Conservation (phyloP, 202 grass and related monocot genomes). For the Brachypodium distachyon region DNA sequence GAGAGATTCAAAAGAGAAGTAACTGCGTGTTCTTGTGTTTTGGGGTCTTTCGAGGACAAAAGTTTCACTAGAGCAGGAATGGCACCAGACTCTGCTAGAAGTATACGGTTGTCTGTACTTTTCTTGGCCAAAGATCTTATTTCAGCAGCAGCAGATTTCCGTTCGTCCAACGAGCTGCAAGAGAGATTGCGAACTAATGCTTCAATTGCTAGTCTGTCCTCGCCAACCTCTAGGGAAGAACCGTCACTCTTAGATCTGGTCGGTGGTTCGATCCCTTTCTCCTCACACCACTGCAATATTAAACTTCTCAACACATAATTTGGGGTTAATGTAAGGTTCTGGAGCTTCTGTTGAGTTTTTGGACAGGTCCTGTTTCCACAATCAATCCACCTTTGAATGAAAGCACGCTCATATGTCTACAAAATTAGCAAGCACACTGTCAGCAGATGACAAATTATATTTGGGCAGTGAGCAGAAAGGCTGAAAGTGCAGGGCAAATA, state of each 20-base stretch:
- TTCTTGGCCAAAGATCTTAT: conserved; percentile 88
- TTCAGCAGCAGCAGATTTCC: conserved; percentile 78
- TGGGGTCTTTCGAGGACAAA: conserved; percentile 62
- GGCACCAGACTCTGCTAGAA: conserved; percentile 78
- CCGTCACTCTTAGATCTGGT: conserved; percentile 62
- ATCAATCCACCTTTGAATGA: conserved; percentile 97
- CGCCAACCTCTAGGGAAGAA: conserved; percentile 52
- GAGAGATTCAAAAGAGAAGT: conserved; percentile 85
- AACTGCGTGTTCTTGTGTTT: conserved; percentile 92
- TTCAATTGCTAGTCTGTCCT: conserved; percentile 64
- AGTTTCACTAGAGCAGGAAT: conserved; percentile 72
- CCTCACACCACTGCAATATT: conserved; percentile 91
- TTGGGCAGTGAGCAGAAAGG: neutral
- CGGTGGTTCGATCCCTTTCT: conserved; percentile 65
- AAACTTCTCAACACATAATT: conserved; percentile 88
- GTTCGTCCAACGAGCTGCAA: conserved; percentile 66
- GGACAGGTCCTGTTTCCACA: conserved; percentile 76
- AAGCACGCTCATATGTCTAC: conserved; percentile 83
- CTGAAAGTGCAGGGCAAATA: neutral
- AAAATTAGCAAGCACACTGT: conserved; percentile 25
- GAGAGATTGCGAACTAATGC: conserved; percentile 60
- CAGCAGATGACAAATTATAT: conserved; percentile 15
- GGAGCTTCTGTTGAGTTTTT: conserved; percentile 95
- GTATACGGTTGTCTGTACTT: conserved; percentile 78
- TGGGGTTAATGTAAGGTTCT: conserved; percentile 76